phyloP scores from a whole-genome alignment of 2,329 filamentous ascomycete species.

The Ilyonectria sp. region DNA sequence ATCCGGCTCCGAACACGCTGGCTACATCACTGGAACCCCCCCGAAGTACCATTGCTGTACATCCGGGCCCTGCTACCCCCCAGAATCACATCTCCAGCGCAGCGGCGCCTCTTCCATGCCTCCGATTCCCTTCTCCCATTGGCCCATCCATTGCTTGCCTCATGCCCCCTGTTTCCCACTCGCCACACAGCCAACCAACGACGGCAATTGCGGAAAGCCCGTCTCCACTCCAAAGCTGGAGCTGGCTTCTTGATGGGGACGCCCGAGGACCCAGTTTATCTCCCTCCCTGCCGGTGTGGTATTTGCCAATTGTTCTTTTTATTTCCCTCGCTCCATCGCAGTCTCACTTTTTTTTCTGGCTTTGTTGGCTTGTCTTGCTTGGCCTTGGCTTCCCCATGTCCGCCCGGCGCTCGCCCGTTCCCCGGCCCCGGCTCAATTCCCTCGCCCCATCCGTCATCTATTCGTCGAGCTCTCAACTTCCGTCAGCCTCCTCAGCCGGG shows the following conservation, averaged over 20 bases:
- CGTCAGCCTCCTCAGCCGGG: neutral
- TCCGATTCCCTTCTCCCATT: conserved; percentile 8
- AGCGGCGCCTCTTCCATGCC: neutral
- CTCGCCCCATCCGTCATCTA: neutral
- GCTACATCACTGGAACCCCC: neutral
- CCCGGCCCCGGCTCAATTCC: conserved; percentile 23
- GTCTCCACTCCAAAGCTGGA: conserved; percentile 16
- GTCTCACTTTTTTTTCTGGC: conserved; percentile 23
- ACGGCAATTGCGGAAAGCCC: conserved; percentile 16
- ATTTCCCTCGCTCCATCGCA: conserved; percentile 11
- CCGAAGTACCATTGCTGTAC: too few species aligned
- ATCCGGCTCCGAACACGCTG: neutral
- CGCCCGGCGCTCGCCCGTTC: conserved; percentile 7
- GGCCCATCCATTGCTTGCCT: neutral
- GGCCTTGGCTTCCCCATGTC: conserved; percentile 13
- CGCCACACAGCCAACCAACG: conserved; percentile 8
- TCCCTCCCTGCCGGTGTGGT: conserved; percentile 1
- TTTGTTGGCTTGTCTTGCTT: neutral
- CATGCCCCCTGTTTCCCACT: neutral
- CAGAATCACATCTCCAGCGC: neutral
- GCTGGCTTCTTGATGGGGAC: conserved; percentile 9
- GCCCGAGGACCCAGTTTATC: conserved; percentile 1
- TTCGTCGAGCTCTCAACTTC: neutral
- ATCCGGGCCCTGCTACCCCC: neutral
- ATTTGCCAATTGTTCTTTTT: conserved; percentile 19